Percentiles rank a stretch among this genome's conserved stretches.
These are phyloP conservation scores for Dalbergia oliveri DNA, from an alignment of 306 rosid species.

Conservation along the genomic window DNA sequence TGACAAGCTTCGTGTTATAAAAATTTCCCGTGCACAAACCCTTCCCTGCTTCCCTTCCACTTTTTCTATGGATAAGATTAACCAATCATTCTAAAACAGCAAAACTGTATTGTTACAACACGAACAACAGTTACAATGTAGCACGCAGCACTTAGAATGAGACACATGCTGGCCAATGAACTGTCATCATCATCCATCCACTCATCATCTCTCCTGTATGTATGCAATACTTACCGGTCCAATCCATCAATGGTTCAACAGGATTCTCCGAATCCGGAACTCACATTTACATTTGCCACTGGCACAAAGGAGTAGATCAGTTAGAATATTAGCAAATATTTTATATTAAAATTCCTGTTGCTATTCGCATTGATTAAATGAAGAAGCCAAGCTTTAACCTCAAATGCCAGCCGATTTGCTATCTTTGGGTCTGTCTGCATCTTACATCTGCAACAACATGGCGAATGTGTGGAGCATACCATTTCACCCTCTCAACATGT, in stretches of 20 bases:
- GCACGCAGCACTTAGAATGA: constrained; percentile 10
- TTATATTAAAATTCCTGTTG: constrained; percentile 10
- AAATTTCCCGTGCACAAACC: no score
- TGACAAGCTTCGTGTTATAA: no score
- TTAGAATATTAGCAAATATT: not conserved
- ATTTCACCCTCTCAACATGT: constrained; percentile 90
- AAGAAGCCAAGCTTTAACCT: constrained; percentile 33
- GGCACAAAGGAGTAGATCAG: no score
- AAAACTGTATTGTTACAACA: not conserved
- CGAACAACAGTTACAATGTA: not conserved
- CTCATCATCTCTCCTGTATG: not conserved
- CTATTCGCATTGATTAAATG: not conserved
- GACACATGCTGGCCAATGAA: not conserved
- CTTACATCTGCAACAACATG: constrained; percentile 86
- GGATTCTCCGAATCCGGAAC: constrained; percentile 27
- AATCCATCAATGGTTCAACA: constrained; percentile 10
- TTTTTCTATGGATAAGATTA: no score
- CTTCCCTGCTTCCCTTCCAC: no score
- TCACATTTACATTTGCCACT: not conserved
- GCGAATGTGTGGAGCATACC: constrained; percentile 95
- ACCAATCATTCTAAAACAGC: constrained; percentile 2
- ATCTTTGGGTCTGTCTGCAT: constrained; percentile 62
- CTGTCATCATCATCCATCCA: not conserved
- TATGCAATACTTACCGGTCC: constrained; percentile 28
- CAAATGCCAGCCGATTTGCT: constrained; percentile 19